Conservation (phyloP, 2,329 filamentous ascomycete genomes). For the Cladosporium sp. region DNA sequence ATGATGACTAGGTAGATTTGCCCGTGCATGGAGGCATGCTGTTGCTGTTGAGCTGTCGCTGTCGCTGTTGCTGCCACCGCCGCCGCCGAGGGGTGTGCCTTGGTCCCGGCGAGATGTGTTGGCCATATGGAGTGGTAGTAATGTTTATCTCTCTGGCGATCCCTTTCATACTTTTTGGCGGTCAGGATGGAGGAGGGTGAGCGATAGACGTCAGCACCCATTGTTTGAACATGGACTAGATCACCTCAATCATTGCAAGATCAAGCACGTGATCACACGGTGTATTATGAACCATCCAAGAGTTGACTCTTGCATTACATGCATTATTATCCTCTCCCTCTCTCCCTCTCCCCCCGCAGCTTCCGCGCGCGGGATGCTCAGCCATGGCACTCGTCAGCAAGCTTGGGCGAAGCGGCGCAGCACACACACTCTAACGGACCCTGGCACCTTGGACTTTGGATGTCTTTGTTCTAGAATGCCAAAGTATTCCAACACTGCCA, state of each 20-base stretch:
- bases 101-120: background rate
- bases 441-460: background rate
- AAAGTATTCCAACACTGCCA: conserved; percentile 3
- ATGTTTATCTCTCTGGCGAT: background rate
- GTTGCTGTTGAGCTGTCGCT: too few relatives aligned
- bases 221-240: too few relatives aligned
- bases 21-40: background rate
- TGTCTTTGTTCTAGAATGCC: background rate
- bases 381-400: conserved; percentile 3
- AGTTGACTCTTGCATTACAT: background rate
- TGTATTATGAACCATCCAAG: background rate
- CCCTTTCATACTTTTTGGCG: background rate
- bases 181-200: background rate
- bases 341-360: background rate
- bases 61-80: too few relatives aligned
- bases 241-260: background rate
- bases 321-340: background rate
- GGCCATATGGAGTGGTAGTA: too few relatives aligned
- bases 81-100: background rate
- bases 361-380: conserved; percentile 2
- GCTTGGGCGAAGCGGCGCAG: conserved; percentile 1
- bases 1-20: background rate
- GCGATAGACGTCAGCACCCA: background rate
- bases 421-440: background rate
- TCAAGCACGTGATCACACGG: background rate